Evolutionary conservation across 1,139 yeast genomes (phyloP).

Genomic region (Geotrichum cucujoidarum): DNA sequence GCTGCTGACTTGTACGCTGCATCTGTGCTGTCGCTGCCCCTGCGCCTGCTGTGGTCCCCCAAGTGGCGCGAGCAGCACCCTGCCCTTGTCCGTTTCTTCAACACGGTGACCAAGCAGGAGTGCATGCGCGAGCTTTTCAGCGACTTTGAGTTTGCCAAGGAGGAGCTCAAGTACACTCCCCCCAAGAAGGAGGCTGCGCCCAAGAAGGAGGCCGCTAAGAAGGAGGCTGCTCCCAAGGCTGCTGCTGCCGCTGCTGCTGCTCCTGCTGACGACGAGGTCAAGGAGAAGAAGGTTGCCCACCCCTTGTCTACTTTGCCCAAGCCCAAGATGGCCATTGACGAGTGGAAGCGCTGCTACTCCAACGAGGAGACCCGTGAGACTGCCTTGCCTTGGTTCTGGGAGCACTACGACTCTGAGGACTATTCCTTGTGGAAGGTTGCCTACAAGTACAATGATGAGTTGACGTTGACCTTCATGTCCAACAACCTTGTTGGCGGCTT

Average conservation of each 20-base stretch:
- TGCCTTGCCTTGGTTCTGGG: conserved; percentile 99
- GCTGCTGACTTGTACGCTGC: conserved; percentile 77
- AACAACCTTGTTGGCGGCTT: conserved; percentile 98
- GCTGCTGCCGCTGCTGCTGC: conserved; percentile 39
- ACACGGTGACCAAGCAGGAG: conserved; percentile 58
- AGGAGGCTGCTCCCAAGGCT: conserved; percentile 75
- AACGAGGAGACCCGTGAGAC: conserved; percentile 94
- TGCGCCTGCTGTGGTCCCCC: conserved; percentile 61
- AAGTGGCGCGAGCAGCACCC: conserved; percentile 79
- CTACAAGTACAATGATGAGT: conserved; percentile 96
- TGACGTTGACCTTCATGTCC: conserved; percentile 95
- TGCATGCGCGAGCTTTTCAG: conserved; percentile 46
- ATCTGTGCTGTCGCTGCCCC: conserved; percentile 56
- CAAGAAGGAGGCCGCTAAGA: conserved; percentile 44
- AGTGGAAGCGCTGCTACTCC: conserved; percentile 96
- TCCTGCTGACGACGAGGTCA: conserved; percentile 35
- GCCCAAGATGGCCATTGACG: conserved; percentile 65
- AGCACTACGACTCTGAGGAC: conserved; percentile 84
- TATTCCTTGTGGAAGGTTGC: conserved; percentile 95
- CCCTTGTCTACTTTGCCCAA: conserved; percentile 85
- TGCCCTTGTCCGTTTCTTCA: conserved; percentile 77
- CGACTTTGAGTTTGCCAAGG: conserved; percentile 50
- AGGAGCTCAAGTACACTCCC: conserved; percentile 63
- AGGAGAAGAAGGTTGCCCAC: conserved; percentile 67
- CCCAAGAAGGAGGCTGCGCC: conserved; percentile 66